These are phyloP conservation scores for Suillus fuscotomentosus DNA, from an alignment of 768 basidiomycete genomes.

Conservation along the genomic window DNA sequence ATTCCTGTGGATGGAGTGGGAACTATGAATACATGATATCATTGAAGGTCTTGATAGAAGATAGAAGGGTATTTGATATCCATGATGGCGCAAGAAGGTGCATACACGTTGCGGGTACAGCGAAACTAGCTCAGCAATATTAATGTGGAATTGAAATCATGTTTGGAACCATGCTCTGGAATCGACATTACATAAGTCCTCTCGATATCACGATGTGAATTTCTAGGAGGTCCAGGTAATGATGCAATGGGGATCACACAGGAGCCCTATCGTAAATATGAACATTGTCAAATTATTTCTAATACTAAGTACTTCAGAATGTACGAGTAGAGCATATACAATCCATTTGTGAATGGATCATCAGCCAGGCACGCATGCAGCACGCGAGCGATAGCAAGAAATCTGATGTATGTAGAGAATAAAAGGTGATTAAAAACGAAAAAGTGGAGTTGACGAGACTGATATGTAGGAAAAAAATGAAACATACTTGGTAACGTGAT, in stretches of 20 bases:
- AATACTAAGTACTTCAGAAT: too few species aligned
- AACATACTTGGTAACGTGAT: not conserved
- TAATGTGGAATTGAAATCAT: too few species aligned
- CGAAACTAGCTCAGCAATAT: too few species aligned
- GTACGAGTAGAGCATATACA: too few species aligned
- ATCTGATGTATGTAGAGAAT: not conserved
- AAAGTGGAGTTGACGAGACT: not conserved
- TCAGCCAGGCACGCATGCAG: not conserved
- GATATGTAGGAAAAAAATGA: not conserved
- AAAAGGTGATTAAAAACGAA: not conserved
- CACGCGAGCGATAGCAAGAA: not conserved
- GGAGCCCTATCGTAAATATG: too few species aligned
- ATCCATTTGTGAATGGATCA: too few species aligned
- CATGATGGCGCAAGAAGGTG: not conserved
- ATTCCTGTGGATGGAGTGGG: conserved; percentile 7
- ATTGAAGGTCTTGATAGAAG: not conserved
- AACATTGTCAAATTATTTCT: too few species aligned
- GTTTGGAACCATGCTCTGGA: too few species aligned
- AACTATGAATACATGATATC: not conserved
- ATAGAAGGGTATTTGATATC: not conserved
- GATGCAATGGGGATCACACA: too few species aligned
- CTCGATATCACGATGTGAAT: too few species aligned
- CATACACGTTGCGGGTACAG: not conserved
- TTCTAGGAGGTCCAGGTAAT: too few species aligned
- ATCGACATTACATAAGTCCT: too few species aligned